Conservation (phyloP, 345 rosid genomes). For the Pistacia integerrima region DNA sequence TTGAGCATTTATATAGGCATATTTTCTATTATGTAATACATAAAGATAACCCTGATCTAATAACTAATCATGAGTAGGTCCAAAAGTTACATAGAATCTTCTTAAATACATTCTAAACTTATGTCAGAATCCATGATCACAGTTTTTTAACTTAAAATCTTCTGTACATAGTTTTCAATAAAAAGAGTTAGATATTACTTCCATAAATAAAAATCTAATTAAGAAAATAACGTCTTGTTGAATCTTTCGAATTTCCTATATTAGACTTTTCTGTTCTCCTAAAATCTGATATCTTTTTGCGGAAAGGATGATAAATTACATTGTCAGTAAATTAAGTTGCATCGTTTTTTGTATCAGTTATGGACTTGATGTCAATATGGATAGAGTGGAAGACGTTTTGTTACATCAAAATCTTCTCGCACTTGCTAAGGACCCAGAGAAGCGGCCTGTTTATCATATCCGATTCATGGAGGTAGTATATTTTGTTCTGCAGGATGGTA, state of each 20-base stretch:
- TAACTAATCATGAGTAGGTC: background rate
- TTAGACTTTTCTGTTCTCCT: background rate
- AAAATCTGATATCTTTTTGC: background rate
- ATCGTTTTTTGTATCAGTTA: slow-evolving; percentile 42
- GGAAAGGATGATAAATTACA: background rate
- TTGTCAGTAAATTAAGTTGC: background rate
- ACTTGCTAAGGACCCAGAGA: slow-evolving; percentile 59
- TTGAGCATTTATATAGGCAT: background rate
- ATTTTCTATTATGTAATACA: background rate
- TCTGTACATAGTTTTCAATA: background rate
- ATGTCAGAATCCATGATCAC: background rate
- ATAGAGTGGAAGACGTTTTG: slow-evolving; percentile 64
- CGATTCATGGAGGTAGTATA: slow-evolving; percentile 63
- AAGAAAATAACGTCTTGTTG: background rate
- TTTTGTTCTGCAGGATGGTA: background rate
- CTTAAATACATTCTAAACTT: background rate
- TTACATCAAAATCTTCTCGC: slow-evolving; percentile 60
- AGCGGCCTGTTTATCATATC: slow-evolving; percentile 59
- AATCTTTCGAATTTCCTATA: background rate
- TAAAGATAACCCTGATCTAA: background rate
- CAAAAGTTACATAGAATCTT: background rate
- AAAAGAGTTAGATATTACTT: background rate
- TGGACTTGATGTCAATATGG: slow-evolving; percentile 69
- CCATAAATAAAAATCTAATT: background rate
- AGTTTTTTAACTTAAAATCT: background rate